Percentiles rank a stretch among this genome's conserved stretches.
Evolutionary conservation across 2,329 filamentous ascomycete genomes (phyloP).

Genomic region (Fusarium bulbicola): DNA sequence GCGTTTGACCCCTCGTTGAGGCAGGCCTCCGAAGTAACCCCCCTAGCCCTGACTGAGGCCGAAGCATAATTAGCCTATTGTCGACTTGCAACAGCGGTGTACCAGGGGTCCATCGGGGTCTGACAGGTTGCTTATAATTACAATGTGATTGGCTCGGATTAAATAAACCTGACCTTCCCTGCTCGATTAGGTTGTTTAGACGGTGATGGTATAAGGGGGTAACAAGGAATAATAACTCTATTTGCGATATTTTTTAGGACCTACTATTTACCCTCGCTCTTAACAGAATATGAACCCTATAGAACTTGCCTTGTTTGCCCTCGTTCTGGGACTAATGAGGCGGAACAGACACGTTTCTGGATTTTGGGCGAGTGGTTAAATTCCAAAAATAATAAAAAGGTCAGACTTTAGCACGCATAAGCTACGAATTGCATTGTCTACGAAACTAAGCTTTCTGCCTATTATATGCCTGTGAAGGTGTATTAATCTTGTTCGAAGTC

Average conservation of each 20-base stretch:
- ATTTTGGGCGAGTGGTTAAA: fast-evolving
- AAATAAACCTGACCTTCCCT: background rate
- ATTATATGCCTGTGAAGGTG: fast-evolving
- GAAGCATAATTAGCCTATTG: background rate
- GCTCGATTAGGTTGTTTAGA: background rate
- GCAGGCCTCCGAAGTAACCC: too few species aligned
- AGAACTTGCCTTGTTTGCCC: fast-evolving
- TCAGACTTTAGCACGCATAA: background rate
- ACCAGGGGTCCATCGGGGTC: fast-evolving
- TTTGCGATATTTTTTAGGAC: background rate
- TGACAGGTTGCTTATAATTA: fast-evolving
- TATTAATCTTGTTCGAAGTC: background rate
- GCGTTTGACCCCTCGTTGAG: background rate
- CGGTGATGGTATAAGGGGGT: background rate
- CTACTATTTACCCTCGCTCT: background rate
- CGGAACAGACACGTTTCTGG: too few species aligned
- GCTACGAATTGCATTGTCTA: fast-evolving
- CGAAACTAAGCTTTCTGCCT: background rate
- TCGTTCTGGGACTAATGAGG: fast-evolving
- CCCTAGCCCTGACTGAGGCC: background rate
- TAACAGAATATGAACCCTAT: fast-evolving
- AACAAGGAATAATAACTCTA: background rate
- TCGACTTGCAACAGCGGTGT: background rate
- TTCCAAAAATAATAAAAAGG: fast-evolving
- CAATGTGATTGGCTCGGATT: too few species aligned